Base-by-base conservation (phyloP, 148 eudicot genomes). In the Chenopodium formosanum region DNA sequence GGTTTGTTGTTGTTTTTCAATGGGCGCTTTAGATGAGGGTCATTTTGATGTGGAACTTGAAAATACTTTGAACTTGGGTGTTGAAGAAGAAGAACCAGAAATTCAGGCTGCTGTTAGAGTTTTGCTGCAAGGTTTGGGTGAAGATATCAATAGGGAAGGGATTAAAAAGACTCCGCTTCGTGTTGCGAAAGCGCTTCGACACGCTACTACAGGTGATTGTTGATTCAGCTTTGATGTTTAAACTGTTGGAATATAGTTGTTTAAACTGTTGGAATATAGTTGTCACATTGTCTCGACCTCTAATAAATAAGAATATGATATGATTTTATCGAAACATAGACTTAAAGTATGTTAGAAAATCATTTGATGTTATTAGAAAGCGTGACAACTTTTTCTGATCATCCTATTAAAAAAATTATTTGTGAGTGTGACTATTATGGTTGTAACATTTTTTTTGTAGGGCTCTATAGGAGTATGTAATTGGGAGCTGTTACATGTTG, bases 11-110 rank as follows among this genome's bases (percentile, higher is more conserved):
- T 83, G 78, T 58, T 81, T 40, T 82, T 86, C 89, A 88, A 95
- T 95, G 97, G 97, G 98, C 65, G 90, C 93, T 87, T 88, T 95
- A 87, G 93, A 90, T 87, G 96, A 91, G 80, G 92, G 90, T 75
- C 92, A 90, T 76, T 90, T 67, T 73, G 67, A 83, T 83, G 83
- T 70, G 76, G 90, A 89, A 84, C 86, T 90, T 53, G 91, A 89
- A 79, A 88, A 91, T 78, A 86, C 85, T 71, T 80, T 89, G 76
- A 83, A 83, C 34, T 82, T 83, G 86, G 87, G 78, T 81, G 79
- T 82, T 64, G 94, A 85, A 81, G 77, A 83, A 16, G 87, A 89
- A 69, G 19, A 56, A 17, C 62, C 82, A 60, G 88, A 86, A 76
- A 93, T 95, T 86, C 88, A 91, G 79, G 93, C 88, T 84, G 97